Evolutionary conservation across 2,329 filamentous ascomycete genomes (phyloP).

Genomic region (Neonectria faginata): DNA sequence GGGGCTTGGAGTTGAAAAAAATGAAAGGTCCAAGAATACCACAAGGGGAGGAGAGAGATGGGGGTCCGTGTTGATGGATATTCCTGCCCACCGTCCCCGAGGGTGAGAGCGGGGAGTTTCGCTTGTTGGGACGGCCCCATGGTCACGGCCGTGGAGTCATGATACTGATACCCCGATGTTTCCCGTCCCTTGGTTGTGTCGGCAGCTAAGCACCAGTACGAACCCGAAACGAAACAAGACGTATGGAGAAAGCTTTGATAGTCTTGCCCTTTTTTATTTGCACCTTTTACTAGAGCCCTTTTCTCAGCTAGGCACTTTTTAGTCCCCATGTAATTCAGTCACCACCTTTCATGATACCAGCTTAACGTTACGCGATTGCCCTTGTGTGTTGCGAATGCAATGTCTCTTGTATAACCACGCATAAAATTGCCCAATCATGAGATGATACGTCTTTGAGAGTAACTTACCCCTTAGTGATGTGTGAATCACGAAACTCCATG

Average conservation of each 20-base stretch:
- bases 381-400: conserved; percentile 22
- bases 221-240: conserved; percentile 43
- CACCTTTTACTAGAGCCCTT: conserved; percentile 50
- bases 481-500: conserved; percentile 40
- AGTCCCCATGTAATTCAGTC: conserved; percentile 62
- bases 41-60: conserved; percentile 39
- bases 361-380: conserved; percentile 33
- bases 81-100: conserved; percentile 42
- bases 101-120: conserved; percentile 27
- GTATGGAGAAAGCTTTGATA: conserved; percentile 50
- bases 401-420: conserved; percentile 12
- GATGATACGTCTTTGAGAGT: neutral
- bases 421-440: conserved; percentile 21
- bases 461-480: neutral
- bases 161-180: conserved; percentile 42
- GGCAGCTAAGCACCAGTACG: conserved; percentile 39
- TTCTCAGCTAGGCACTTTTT: conserved; percentile 53
- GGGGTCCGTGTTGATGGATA: conserved; percentile 47
- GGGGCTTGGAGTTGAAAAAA: conserved; percentile 53
- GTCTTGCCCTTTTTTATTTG: conserved; percentile 53
- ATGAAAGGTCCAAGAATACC: conserved; percentile 50
- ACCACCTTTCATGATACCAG: conserved; percentile 60
- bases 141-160: conserved; percentile 43
- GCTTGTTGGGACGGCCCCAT: conserved; percentile 36
- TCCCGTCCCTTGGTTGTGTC: conserved; percentile 41